Percentiles rank a stretch among this genome's conserved stretches.
These are phyloP conservation scores for Syncephalastrum sp. DNA, from an alignment of 371 early-diverging fungal species.

Conservation along the genomic window DNA sequence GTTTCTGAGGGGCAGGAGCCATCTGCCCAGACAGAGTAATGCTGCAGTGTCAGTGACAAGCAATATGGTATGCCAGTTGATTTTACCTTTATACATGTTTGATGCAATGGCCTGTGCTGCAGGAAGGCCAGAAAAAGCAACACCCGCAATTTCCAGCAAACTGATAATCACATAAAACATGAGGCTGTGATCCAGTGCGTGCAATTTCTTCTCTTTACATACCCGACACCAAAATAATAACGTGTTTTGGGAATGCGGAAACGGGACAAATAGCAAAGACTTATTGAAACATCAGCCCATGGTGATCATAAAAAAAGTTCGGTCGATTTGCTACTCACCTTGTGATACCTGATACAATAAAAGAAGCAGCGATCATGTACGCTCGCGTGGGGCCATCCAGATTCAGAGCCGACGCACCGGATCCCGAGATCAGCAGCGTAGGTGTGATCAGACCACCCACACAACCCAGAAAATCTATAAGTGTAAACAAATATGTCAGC, in stretches of 20 bases:
- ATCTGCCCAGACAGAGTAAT: neutral
- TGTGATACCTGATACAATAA: constrained; percentile 27
- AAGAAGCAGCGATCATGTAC: constrained; percentile 43
- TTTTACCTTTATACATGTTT: constrained; percentile 28
- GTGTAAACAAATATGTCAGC: neutral
- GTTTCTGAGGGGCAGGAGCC: constrained; percentile 46
- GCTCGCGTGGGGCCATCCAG: constrained; percentile 34
- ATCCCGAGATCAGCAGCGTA: constrained; percentile 37
- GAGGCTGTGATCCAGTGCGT: neutral
- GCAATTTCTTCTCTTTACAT: neutral
- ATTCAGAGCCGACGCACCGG: constrained; percentile 37
- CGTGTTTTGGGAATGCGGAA: constrained; percentile 38
- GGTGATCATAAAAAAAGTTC: too few relatives aligned
- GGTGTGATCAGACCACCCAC: constrained; percentile 46
- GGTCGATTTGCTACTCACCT: neutral
- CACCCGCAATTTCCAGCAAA: constrained; percentile 25
- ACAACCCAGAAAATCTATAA: constrained; percentile 31
- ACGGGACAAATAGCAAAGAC: constrained; percentile 14
- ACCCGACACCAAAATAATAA: constrained; percentile 40
- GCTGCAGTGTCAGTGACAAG: too few relatives aligned
- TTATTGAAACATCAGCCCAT: too few relatives aligned
- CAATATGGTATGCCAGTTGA: too few relatives aligned
- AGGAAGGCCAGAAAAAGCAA: constrained; percentile 19
- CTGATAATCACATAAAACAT: constrained; percentile 2
- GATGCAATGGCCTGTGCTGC: constrained; percentile 19